A percentile compares a stretch with the other conserved stretches of the same genome.
These are phyloP conservation scores for Fusarium beomiforme DNA, from an alignment of 2,329 filamentous ascomycete genomes.

Conservation along the genomic window DNA sequence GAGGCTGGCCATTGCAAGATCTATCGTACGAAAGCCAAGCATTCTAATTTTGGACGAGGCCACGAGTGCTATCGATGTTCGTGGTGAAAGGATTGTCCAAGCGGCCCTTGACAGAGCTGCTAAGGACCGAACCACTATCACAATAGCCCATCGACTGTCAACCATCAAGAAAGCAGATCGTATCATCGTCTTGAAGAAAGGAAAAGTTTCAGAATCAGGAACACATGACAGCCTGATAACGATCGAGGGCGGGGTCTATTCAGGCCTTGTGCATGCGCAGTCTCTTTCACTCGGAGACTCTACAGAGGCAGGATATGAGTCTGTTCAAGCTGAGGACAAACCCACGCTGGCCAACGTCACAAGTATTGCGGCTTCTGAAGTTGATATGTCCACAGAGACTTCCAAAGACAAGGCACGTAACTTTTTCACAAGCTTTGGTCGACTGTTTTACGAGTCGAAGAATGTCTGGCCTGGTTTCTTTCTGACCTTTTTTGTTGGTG, in stretches of 20 bases:
- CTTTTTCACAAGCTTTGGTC: constrained; percentile 64
- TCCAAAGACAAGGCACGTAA: constrained; percentile 50
- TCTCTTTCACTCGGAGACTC: constrained; percentile 64
- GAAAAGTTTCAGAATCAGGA: constrained; percentile 76
- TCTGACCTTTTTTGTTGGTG: constrained; percentile 59
- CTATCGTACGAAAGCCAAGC: constrained; percentile 75
- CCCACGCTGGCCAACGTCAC: constrained; percentile 56
- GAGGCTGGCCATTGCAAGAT: constrained; percentile 79
- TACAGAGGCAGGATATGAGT: constrained; percentile 48
- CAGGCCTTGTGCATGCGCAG: constrained; percentile 72
- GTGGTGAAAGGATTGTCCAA: constrained; percentile 70
- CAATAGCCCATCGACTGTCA: constrained; percentile 78
- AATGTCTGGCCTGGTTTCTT: constrained; percentile 61
- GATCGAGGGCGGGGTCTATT: constrained; percentile 70
- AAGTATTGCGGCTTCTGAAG: constrained; percentile 54
- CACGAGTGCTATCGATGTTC: constrained; percentile 71
- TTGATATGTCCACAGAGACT: constrained; percentile 34
- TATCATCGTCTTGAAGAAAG: constrained; percentile 80
- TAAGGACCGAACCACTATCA: constrained; percentile 72
- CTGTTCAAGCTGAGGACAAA: constrained; percentile 54
- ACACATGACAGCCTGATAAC: constrained; percentile 77
- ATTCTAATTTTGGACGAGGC: constrained; percentile 83
- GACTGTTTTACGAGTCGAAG: constrained; percentile 66
- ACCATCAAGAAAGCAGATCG: constrained; percentile 82
- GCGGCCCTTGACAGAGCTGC: constrained; percentile 70